Evolutionary conservation across 2,329 filamentous ascomycete genomes (phyloP), one percentile per base, ranked within the genome.

Genomic region (Ceratocystis huliohia): DNA sequence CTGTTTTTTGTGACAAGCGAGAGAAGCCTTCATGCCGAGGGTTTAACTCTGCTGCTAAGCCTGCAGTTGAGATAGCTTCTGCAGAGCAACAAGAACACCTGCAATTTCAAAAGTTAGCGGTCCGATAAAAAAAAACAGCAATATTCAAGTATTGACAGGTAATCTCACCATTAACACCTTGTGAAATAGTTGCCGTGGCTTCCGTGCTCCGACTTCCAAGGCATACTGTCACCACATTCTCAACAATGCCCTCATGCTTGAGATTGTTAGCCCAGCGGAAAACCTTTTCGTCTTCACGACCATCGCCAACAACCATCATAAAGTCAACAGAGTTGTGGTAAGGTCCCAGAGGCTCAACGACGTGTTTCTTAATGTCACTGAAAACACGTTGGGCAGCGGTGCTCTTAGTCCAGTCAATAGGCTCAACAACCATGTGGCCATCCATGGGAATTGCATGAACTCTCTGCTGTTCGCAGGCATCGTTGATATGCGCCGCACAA

Each of bases 401-500:
- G 50, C 85, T 85, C 78, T 97, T 97, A 73, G 89, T 94, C 80
- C 88, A 95, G 73, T 91, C 87, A 53, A 88, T 82, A 4, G 91
- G 88, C 74, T 96, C 92, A 17, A 96, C 90, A 10, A 92, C 81
- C 63, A 97, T 85, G 53, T 86, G 88, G 41, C 89, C 85, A 66
- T 94, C 89, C 15, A 90, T 79, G 1, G 89, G 87, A 20, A 96
- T 84, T 4, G 93, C 93, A 72, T 91, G 90, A 3, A 97, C 88
- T 41, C 86, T 83, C 75, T 95, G 89, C 66, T 82, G 84, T 73
- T 91, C 87, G 73, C 91, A 96, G 0, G 91, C 89, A 73, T 96
- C 92, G 73, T 97, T 97, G 79, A 97, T 94, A 72, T 96, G 92
- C 69, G 89, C 92, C 0, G 91, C 91, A 72, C 91, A 96, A 73